Evolutionary conservation across 176 grass and related monocot genomes (phyloP), one percentile per base, ranked within the genome.

Genomic region (Musa troglodytarum): DNA sequence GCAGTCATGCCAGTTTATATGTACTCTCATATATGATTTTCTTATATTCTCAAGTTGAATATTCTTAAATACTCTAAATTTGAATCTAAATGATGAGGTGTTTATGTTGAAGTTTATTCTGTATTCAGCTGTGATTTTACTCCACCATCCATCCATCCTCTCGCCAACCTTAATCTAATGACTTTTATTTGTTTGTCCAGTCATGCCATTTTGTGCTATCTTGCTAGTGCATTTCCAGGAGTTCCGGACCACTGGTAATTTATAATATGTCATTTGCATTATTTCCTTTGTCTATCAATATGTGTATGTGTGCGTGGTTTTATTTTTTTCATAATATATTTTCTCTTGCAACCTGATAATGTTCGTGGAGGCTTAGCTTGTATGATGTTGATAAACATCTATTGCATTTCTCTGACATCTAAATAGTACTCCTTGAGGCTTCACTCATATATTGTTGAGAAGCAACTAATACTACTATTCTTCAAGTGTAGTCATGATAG

Each of bases 151-250:
- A 28, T 11, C 8, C 56, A 19, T 17, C 10, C 10, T 52, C 24
- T 15, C 28, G 17, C 19, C 21, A 8, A 65, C 50, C 63, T 15
- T 53, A 20, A 19, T 63, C 10, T 66, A 70, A 68, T 70, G 50
- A 26, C 49, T 65, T 9, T 63, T 64, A 11, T 53, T 52, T 24
- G 9, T 51, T 73, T 65, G 71, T 63, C 66, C 93, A 96, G 90
- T 61, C 93, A 97, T 83, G 82, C 90, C 52, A 89, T 97, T 69
- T 85, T 97, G 87, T 86, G 88, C 72, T 97, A 93, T 85, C 86
- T 97, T 50, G 77, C 83, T 49, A 81, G 79, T 7, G 82, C 87
- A 22, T 97, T 97, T 71, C 90, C 94, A 67, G 86, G 86, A 11
- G 73, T 93, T 82, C 71, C 88, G 51, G 90, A 93, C 23, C 93